Evolutionary conservation across 768 basidiomycete species (phyloP).

Genomic region (Suillus plorans): DNA sequence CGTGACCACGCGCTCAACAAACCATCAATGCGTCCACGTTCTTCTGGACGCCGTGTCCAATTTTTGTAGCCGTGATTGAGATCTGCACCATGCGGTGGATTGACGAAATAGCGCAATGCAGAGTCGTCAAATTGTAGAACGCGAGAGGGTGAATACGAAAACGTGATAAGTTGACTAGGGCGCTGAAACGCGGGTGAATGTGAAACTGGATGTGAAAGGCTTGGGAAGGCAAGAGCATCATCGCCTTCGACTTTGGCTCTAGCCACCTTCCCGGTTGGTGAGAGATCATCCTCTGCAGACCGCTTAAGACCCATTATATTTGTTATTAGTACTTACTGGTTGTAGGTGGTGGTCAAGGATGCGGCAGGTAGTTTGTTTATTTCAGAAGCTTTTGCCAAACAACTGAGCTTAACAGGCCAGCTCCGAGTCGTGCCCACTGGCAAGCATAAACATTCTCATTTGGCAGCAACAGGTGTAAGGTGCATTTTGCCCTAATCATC

Average conservation of each 20-base stretch:
- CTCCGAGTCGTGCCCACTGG: not conserved
- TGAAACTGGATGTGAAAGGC: slow-evolving; percentile 19
- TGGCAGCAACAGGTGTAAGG: not conserved
- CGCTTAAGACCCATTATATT: slow-evolving; percentile 27
- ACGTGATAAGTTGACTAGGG: slow-evolving; percentile 65
- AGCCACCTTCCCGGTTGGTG: slow-evolving; percentile 8
- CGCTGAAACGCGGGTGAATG: slow-evolving; percentile 58
- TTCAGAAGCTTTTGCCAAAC: slow-evolving; percentile 24
- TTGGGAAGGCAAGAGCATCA: slow-evolving; percentile 22
- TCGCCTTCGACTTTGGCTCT: slow-evolving; percentile 7
- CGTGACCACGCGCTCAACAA: slow-evolving; percentile 60
- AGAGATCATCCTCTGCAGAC: slow-evolving; percentile 20
- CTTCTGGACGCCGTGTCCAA: slow-evolving; percentile 69
- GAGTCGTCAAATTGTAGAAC: slow-evolving; percentile 64
- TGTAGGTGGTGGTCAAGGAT: not conserved
- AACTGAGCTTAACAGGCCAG: slow-evolving; percentile 5
- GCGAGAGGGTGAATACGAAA: slow-evolving; percentile 64
- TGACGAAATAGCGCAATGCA: slow-evolving; percentile 68
- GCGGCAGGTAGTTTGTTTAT: slow-evolving; percentile 14
- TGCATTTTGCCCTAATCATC: not conserved
- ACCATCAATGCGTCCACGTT: slow-evolving; percentile 64
- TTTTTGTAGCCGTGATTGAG: slow-evolving; percentile 70
- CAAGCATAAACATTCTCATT: not conserved
- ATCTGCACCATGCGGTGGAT: slow-evolving; percentile 65
- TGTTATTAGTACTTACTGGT: slow-evolving; percentile 5